Percentiles rank a stretch among this genome's conserved stretches.
Evolutionary conservation across 805 yeast species (phyloP).

Genomic region (Scheffersomyces spartinae): DNA sequence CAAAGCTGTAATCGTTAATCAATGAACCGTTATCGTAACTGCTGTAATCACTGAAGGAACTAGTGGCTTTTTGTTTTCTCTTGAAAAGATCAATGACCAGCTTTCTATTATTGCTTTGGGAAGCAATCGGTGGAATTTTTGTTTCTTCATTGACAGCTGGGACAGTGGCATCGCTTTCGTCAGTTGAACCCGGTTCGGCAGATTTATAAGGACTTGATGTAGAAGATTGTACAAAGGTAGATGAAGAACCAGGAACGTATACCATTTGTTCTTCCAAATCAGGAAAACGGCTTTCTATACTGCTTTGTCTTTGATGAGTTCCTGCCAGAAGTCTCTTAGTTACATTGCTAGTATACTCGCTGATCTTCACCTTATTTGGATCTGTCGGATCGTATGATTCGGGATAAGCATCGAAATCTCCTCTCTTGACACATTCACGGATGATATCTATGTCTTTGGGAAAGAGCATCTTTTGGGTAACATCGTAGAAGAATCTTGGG

Average conservation of each 20-base stretch:
- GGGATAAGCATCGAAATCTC: slow-evolving; percentile 60
- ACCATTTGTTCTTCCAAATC: slow-evolving; percentile 15
- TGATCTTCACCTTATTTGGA: slow-evolving; percentile 47
- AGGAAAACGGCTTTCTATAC: slow-evolving; percentile 1
- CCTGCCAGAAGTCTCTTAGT: background rate
- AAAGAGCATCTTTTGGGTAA: slow-evolving; percentile 35
- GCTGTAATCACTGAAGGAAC: slow-evolving; percentile 6
- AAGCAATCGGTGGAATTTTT: background rate
- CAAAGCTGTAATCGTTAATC: slow-evolving; percentile 18
- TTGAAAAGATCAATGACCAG: slow-evolving; percentile 21
- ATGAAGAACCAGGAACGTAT: slow-evolving; percentile 10
- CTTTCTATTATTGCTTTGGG: slow-evolving; percentile 12
- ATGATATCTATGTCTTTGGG: slow-evolving; percentile 68
- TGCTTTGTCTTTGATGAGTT: slow-evolving; percentile 1
- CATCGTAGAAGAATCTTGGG: slow-evolving; percentile 58
- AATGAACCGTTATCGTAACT: slow-evolving; percentile 21
- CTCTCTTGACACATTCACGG: slow-evolving; percentile 56
- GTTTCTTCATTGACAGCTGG: slow-evolving; percentile 1
- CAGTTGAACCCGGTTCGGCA: background rate
- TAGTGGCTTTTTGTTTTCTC: slow-evolving; percentile 17
- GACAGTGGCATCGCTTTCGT: slow-evolving; percentile 1
- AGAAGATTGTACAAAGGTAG: background rate
- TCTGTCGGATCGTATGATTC: slow-evolving; percentile 70
- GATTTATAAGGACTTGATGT: background rate
- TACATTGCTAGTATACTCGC: slow-evolving; percentile 21